A percentile compares a stretch with the other conserved stretches of the same genome.
Evolutionary conservation across 2,329 filamentous ascomycete genomes (phyloP).

Genomic region (Trichoderma sp.): DNA sequence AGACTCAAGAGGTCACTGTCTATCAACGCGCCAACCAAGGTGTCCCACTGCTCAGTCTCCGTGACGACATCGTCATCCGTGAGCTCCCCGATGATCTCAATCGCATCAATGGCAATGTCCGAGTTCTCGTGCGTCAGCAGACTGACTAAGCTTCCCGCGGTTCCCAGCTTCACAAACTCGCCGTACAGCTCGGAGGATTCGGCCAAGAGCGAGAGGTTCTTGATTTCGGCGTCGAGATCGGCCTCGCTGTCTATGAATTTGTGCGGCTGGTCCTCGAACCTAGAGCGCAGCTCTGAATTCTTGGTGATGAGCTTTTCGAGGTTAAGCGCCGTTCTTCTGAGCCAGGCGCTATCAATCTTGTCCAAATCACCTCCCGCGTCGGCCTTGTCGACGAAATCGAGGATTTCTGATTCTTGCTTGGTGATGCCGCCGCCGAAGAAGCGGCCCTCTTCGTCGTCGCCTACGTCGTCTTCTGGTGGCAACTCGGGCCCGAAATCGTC

Average conservation of each 20-base stretch:
- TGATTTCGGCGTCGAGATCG: slow-evolving; percentile 86
- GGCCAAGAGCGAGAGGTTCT: slow-evolving; percentile 79
- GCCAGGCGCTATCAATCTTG: slow-evolving; percentile 80
- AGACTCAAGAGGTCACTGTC: slow-evolving; percentile 73
- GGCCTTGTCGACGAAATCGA: slow-evolving; percentile 78
- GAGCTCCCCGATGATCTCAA: slow-evolving; percentile 87
- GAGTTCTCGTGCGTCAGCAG: slow-evolving; percentile 94
- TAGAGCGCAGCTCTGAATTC: slow-evolving; percentile 86
- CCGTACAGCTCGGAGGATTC: slow-evolving; percentile 83
- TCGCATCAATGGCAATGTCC: slow-evolving; percentile 88
- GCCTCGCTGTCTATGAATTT: slow-evolving; percentile 87
- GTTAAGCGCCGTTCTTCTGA: slow-evolving; percentile 75
- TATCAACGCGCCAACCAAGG: slow-evolving; percentile 66
- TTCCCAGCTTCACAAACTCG: slow-evolving; percentile 76
- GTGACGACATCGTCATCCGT: slow-evolving; percentile 91
- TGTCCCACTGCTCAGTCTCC: slow-evolving; percentile 77
- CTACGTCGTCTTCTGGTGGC: slow-evolving; percentile 53
- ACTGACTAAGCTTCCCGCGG: slow-evolving; percentile 71
- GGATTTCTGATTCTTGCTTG: slow-evolving; percentile 74
- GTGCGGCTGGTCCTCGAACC: slow-evolving; percentile 75
- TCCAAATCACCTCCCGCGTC: slow-evolving; percentile 54
- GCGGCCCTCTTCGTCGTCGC: slow-evolving; percentile 85
- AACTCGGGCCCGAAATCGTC: slow-evolving; percentile 49
- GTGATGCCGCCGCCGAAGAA: slow-evolving; percentile 95
- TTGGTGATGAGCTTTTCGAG: slow-evolving; percentile 91